These are phyloP conservation scores for Phytophthora boehmeriae DNA, from an alignment of 352 stramenopile genomes.

Conservation along the genomic window DNA sequence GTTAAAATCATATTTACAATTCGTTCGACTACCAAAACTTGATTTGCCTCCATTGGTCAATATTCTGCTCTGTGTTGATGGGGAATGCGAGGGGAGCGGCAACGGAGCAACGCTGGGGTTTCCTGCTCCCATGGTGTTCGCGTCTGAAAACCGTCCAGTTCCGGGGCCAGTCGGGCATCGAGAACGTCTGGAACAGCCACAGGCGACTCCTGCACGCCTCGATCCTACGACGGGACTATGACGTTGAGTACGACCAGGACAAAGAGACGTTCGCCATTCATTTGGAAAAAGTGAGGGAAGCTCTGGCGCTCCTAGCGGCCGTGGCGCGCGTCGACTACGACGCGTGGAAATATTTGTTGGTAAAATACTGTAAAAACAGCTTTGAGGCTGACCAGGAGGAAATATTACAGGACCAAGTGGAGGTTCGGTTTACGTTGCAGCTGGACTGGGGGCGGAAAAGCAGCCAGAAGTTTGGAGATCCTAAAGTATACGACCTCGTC, in stretches of 20 bases:
- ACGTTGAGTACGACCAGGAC: constrained; percentile 11
- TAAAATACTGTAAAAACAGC: background rate
- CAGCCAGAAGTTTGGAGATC: background rate
- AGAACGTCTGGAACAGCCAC: background rate
- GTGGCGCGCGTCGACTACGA: too few relatives aligned
- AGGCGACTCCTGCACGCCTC: constrained; percentile 5
- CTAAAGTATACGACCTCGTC: background rate
- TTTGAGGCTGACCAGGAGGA: background rate
- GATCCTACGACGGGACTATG: constrained; percentile 1
- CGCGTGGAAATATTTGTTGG: constrained; percentile 12
- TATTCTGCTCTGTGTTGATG: too few relatives aligned
- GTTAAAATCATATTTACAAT: too few relatives aligned
- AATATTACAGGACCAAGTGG: background rate
- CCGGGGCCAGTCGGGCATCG: background rate
- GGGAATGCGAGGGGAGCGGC: too few relatives aligned
- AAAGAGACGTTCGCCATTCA: constrained; percentile 15
- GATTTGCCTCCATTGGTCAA: too few relatives aligned
- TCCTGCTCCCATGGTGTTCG: constrained; percentile 15
- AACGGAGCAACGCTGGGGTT: constrained; percentile 17
- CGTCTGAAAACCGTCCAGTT: constrained; percentile 11
- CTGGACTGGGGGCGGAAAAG: background rate
- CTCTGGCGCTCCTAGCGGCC: constrained; percentile 19
- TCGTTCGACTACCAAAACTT: too few relatives aligned
- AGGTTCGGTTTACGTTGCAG: background rate
- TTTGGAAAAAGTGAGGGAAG: constrained; percentile 23